phyloP scores from a whole-genome alignment of 352 stramenopile genomes.

The Globisporangium viniferum region DNA sequence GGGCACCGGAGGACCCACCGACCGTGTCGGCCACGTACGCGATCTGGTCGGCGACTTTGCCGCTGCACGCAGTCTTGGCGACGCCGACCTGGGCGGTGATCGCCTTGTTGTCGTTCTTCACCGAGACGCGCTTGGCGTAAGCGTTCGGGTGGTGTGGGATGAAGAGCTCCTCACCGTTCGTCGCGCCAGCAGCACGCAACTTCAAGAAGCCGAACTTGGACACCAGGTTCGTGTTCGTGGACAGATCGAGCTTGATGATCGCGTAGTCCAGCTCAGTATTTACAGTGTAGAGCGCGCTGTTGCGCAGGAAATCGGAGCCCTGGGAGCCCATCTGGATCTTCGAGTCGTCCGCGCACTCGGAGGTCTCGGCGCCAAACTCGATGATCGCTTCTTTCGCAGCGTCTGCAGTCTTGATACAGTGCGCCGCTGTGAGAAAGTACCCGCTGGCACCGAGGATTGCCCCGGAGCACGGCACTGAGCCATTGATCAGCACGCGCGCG shows the following conservation, averaged over 20 bases:
- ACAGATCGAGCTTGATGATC: slow-evolving; percentile 23
- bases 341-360: slow-evolving; percentile 19
- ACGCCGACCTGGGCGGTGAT: slow-evolving; percentile 16
- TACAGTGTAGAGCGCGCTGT: slow-evolving; percentile 21
- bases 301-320: slow-evolving; percentile 20
- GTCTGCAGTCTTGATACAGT: slow-evolving; percentile 23
- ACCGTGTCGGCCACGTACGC: slow-evolving; percentile 24
- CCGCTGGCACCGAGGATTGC: slow-evolving; percentile 14
- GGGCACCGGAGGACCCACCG: slow-evolving; percentile 20
- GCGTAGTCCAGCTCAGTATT: slow-evolving; percentile 26
- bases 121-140: slow-evolving; percentile 20
- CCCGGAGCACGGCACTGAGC: slow-evolving; percentile 23
- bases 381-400: slow-evolving; percentile 15
- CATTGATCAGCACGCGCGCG: slow-evolving; percentile 26
- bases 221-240: slow-evolving; percentile 11
- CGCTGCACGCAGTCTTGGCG: slow-evolving; percentile 10
- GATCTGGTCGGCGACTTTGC: slow-evolving; percentile 18
- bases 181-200: slow-evolving; percentile 11
- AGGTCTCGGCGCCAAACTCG: slow-evolving; percentile 27
- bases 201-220: slow-evolving; percentile 22
- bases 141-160: slow-evolving; percentile 25
- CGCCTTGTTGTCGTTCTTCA: slow-evolving; percentile 3
- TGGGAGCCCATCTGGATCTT: slow-evolving; percentile 20
- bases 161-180: slow-evolving; percentile 21
- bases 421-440: slow-evolving; percentile 31